Evolutionary conservation across 2,329 filamentous ascomycete species (phyloP).

Genomic region (Pseudogymnoascus pannorum): DNA sequence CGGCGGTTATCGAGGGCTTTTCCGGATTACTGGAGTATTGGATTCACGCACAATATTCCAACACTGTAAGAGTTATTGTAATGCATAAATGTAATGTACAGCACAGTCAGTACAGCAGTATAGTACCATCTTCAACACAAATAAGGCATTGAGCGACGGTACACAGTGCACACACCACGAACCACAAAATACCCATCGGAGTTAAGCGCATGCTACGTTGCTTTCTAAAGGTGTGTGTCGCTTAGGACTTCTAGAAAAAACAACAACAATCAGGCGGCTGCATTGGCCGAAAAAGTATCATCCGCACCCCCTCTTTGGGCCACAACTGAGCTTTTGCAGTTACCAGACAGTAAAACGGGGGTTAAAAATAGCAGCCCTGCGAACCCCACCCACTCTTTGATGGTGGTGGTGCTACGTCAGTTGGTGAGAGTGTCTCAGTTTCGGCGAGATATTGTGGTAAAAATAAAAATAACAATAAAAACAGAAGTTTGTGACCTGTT

Average conservation of each 20-base stretch:
- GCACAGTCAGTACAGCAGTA: no score
- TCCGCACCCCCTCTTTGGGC: not conserved
- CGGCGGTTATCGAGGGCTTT: not conserved
- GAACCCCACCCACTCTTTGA: not conserved
- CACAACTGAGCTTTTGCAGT: not conserved
- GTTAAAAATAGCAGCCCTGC: slow-evolving; percentile 6
- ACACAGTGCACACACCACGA: no score
- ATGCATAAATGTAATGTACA: not conserved
- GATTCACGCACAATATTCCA: not conserved
- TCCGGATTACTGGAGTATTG: not conserved
- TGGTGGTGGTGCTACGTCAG: not conserved
- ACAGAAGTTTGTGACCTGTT: not conserved
- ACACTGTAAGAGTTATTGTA: not conserved
- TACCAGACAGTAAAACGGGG: not conserved
- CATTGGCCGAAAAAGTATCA: not conserved
- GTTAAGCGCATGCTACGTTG: slow-evolving; percentile 4
- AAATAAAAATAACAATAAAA: no score
- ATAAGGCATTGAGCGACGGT: not conserved
- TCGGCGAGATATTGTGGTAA: no score
- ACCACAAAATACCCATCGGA: not conserved
- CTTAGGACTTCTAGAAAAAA: slow-evolving; percentile 5
- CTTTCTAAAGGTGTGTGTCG: not conserved
- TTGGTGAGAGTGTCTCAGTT: not conserved
- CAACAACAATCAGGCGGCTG: not conserved
- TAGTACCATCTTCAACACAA: no score